phyloP scores from a whole-genome alignment of 1,284 basidiomycete species.

The Laetiporus sulphureus region DNA sequence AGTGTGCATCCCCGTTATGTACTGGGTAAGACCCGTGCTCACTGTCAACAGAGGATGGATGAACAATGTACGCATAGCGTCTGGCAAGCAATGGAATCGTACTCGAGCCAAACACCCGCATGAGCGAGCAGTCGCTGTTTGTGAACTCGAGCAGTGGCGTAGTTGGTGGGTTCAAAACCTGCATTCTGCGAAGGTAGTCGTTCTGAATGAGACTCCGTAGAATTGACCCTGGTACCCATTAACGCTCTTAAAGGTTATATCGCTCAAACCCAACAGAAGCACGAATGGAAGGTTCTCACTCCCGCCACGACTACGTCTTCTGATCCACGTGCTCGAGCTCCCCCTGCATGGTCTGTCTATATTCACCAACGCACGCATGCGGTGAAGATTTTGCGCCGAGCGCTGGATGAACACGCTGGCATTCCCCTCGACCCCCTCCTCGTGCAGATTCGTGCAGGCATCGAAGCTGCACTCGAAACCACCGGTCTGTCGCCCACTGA shows the following conservation, averaged over 20 bases:
- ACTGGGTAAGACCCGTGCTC: slow-evolving; percentile 1
- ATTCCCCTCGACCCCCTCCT: background rate
- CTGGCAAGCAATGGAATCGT: slow-evolving; percentile 2
- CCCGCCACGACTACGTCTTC: background rate
- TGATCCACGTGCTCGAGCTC: background rate
- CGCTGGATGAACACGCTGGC: background rate
- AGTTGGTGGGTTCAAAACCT: too few relatives aligned
- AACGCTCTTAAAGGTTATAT: slow-evolving; percentile 1
- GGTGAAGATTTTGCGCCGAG: background rate
- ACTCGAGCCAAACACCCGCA: background rate
- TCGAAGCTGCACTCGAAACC: background rate
- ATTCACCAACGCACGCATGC: slow-evolving; percentile 1
- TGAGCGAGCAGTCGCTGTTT: background rate
- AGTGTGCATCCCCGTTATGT: slow-evolving; percentile 7
- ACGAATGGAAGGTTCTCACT: background rate
- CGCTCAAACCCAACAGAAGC: background rate
- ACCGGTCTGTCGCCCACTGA: background rate
- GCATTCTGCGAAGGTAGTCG: too few relatives aligned
- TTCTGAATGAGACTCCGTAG: too few relatives aligned
- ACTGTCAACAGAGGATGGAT: background rate
- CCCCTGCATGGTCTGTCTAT: background rate
- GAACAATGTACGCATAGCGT: background rate
- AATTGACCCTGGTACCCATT: slow-evolving; percentile 3
- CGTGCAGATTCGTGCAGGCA: background rate
- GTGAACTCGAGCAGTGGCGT: background rate